These are phyloP conservation scores for Solanum hybrid DNA, from an alignment of 305 asterid species.

Conservation along the genomic window DNA sequence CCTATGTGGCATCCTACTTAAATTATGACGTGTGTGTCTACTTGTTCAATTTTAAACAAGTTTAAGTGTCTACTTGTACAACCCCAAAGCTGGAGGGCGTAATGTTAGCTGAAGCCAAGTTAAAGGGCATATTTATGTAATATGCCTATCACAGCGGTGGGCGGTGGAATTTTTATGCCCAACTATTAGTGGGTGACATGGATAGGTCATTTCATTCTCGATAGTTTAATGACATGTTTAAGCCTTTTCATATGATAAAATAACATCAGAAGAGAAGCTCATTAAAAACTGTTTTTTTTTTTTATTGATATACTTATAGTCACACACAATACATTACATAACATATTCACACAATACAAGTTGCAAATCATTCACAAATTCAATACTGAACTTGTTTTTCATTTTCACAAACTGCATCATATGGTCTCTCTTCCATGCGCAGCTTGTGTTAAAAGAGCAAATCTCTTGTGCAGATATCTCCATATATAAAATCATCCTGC, in stretches of 20 bases:
- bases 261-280: not conserved
- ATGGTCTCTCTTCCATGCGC: not conserved
- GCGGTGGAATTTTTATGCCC: not conserved
- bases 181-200: not conserved
- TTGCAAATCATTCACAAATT: not conserved
- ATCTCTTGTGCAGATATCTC: not conserved
- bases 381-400: not conserved
- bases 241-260: not conserved
- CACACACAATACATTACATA: not conserved
- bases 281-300: not conserved
- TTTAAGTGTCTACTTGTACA: too few species aligned
- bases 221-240: not conserved
- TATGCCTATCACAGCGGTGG: not conserved
- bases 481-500: not conserved
- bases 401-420: conserved; percentile 2
- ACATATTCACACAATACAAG: not conserved
- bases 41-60: too few species aligned
- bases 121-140: too few species aligned
- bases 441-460: not conserved
- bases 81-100: not conserved
- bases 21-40: not conserved
- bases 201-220: not conserved
- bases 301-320: not conserved
- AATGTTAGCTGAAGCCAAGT: not conserved
- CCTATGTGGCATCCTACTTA: not conserved